Percentiles rank a stretch among this genome's conserved stretches.
phyloP scores from a whole-genome alignment of 164 flowering plant species.

The Vitis cinerea region DNA sequence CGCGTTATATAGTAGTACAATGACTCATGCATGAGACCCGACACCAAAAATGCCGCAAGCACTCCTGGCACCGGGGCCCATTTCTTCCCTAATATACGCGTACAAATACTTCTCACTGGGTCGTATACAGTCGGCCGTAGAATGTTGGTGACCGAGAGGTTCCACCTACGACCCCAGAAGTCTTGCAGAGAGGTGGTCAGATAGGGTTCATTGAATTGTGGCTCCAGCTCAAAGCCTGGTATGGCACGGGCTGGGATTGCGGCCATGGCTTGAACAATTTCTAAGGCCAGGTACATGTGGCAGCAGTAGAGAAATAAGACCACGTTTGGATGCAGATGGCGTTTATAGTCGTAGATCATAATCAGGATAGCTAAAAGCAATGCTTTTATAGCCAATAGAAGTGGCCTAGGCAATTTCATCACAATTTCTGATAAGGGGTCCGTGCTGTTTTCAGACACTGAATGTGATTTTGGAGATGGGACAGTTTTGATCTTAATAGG shows the following conservation, averaged over 20 bases:
- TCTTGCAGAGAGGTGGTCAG: conserved; percentile 59
- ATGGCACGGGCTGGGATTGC: conserved; percentile 18
- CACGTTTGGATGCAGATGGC: conserved; percentile 11
- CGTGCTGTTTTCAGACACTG: background rate
- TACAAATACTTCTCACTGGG: conserved; percentile 17
- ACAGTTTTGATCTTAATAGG: conserved; percentile 32
- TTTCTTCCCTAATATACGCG: conserved; percentile 7
- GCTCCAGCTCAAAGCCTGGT: conserved; percentile 43
- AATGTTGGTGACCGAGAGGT: conserved; percentile 50
- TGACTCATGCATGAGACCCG: too few species aligned
- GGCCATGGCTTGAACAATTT: conserved; percentile 23
- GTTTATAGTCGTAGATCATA: conserved; percentile 16
- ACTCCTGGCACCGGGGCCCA: conserved; percentile 16
- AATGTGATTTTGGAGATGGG: background rate
- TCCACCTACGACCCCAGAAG: conserved; percentile 73
- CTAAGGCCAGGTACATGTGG: conserved; percentile 31
- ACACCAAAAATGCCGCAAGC: too few species aligned
- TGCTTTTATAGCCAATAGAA: conserved; percentile 6
- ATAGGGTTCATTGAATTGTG: conserved; percentile 55
- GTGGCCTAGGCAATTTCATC: background rate
- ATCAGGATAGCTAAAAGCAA: conserved; percentile 14
- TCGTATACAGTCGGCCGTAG: conserved; percentile 47
- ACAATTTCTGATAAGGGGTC: background rate
- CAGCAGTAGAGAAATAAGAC: conserved; percentile 28
- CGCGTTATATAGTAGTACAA: too few species aligned